Conservation (phyloP, 371 early-diverging fungal genomes). For the Lichtheimia ramosa region DNA sequence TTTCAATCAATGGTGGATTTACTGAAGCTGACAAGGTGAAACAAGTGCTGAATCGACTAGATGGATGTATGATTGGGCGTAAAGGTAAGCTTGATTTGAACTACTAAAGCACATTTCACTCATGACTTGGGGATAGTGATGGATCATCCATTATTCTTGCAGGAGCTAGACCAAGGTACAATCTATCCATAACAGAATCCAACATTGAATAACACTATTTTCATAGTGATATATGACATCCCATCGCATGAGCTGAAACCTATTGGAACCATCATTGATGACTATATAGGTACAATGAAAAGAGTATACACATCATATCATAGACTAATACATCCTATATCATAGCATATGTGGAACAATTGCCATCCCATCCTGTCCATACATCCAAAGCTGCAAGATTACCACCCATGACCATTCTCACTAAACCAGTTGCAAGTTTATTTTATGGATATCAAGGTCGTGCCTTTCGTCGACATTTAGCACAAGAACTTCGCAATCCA, state of each 20-base stretch:
- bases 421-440: constrained; percentile 35
- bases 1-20: constrained; percentile 87
- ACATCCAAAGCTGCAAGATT: constrained; percentile 10
- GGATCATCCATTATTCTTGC: constrained; percentile 5
- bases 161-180: constrained; percentile 37
- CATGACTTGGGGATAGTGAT: not conserved
- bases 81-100: constrained; percentile 43
- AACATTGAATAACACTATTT: not conserved
- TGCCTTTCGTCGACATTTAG: constrained; percentile 31
- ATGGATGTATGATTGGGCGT: constrained; percentile 81
- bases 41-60: constrained; percentile 45
- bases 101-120: not conserved
- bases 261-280: constrained; percentile 28
- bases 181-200: not conserved
- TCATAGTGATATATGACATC: constrained; percentile 28
- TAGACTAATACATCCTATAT: too few relatives aligned
- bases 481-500: constrained; percentile 13
- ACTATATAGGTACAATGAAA: too few relatives aligned
- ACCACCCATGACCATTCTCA: constrained; percentile 35
- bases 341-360: constrained; percentile 26
- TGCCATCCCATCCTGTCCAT: constrained; percentile 10
- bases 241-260: constrained; percentile 31
- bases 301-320: too few relatives aligned
- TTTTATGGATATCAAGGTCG: constrained; percentile 32
- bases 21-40: constrained; percentile 41